phyloP scores from a whole-genome alignment of 1,139 yeast genomes.

The Pichia sp. region DNA sequence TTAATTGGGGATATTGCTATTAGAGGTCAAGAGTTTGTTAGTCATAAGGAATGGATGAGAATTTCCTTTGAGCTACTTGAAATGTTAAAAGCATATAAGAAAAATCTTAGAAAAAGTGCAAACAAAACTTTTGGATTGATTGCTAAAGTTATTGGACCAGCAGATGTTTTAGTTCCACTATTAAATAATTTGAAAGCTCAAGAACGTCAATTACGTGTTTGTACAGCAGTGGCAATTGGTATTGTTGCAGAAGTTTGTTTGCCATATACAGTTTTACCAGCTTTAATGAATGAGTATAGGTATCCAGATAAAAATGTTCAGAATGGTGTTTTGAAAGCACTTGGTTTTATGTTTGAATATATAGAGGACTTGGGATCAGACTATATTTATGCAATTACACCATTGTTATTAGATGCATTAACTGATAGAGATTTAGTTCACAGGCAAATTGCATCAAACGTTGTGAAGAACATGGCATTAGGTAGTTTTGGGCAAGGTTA shows the following conservation, averaged over 20 bases:
- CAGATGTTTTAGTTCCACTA: constrained; percentile 81
- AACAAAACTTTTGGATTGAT: constrained; percentile 88
- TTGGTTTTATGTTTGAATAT: constrained; percentile 92
- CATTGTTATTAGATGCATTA: constrained; percentile 82
- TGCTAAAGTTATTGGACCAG: constrained; percentile 93
- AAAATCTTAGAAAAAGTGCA: constrained; percentile 75
- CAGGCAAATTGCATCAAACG: constrained; percentile 92
- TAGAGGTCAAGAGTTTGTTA: constrained; percentile 76
- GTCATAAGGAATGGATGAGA: constrained; percentile 97
- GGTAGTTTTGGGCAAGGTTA: constrained; percentile 71
- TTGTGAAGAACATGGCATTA: constrained; percentile 73
- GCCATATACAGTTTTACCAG: constrained; percentile 94
- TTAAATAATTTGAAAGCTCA: constrained; percentile 83
- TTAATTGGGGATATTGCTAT: constrained; percentile 80
- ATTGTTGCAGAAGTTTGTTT: constrained; percentile 92
- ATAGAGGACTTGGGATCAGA: constrained; percentile 78
- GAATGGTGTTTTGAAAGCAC: constrained; percentile 88
- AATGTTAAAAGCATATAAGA: constrained; percentile 78
- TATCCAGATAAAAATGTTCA: constrained; percentile 92
- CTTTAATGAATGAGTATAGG: constrained; percentile 90
- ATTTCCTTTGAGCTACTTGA: constrained; percentile 88
- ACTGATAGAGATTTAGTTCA: constrained; percentile 90
- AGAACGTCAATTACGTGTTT: constrained; percentile 92
- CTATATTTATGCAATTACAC: constrained; percentile 74
- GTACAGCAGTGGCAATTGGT: constrained; percentile 97